Base-by-base conservation (phyloP, 2,329 filamentous ascomycete genomes). In the Claviceps purpurea region DNA sequence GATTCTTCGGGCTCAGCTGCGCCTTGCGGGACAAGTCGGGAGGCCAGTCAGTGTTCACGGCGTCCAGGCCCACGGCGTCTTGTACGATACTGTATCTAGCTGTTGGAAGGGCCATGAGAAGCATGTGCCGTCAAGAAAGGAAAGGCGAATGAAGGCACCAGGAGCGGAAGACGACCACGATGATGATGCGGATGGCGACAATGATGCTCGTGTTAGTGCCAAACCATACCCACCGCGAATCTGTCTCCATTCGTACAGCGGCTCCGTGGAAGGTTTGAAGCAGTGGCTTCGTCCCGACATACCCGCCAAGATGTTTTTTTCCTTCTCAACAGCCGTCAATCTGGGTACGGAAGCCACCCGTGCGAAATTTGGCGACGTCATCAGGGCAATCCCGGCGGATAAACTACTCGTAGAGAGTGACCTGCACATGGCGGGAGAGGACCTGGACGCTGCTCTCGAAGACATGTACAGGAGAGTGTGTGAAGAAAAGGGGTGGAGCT, bases 191-290 rank as follows among this genome's bases (percentile, higher is more conserved):
- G 65, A 68, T 20, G 61, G 65, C 1, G 67, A 71, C 2, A 60
- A 69, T 0, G 62, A 64, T 50, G 60, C 63, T 18, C 59, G 62
- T 30, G 60, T 42, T 3, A 50, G 43, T 34, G 55, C 54, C 1
- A 81, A 76, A 54, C 84, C 86, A 0, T 97, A 85, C 59, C 90
- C 93, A 4, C 89, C 90, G 1, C 75, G 90, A 8, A 84, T 97
- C 63, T 98, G 93, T 63, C 79, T 98, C 54, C 93, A 98, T 67
- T 96, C 90, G 0, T 98, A 89, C 67, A 94, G 87, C 47, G 91
- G 89, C 0, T 78, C 84, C 5, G 73, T 80, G 11, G 83, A 93
- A 52, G 77, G 84, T 37, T 70, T 96, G 40, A 83, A 78, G 57
- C 89, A 89, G 65, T 97, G 95, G 61, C 70, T 89, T 47, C 76